These are phyloP conservation scores for Alternaria arborescens DNA, from an alignment of 2,329 filamentous ascomycete genomes.

Conservation along the genomic window DNA sequence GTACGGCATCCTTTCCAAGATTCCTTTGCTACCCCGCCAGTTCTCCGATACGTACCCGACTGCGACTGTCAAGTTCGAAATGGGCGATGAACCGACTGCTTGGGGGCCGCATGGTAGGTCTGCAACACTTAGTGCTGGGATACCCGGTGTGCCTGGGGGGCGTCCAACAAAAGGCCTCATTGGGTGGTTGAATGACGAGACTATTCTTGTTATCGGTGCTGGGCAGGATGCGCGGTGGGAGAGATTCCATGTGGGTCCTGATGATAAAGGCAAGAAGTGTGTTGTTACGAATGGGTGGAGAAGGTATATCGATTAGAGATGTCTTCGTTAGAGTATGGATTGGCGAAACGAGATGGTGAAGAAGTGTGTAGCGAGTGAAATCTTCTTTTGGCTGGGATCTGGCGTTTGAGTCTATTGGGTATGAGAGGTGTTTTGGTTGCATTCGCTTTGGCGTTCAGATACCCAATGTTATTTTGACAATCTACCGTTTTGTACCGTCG, in stretches of 20 bases:
- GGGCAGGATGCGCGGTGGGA: slow-evolving; percentile 87
- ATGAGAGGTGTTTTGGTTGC: neutral
- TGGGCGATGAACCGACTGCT: slow-evolving; percentile 72
- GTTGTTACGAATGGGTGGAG: slow-evolving; percentile 11
- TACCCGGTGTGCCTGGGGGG: slow-evolving; percentile 62
- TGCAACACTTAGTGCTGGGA: slow-evolving; percentile 54
- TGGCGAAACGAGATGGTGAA: neutral
- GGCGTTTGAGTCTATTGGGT: neutral
- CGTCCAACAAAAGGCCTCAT: slow-evolving; percentile 81
- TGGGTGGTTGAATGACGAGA: slow-evolving; percentile 81
- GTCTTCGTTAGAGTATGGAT: no score
- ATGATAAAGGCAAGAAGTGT: slow-evolving; percentile 65
- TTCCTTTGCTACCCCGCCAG: slow-evolving; percentile 83
- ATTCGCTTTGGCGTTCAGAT: neutral
- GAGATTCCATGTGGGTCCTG: slow-evolving; percentile 66
- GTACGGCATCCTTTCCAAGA: slow-evolving; percentile 84
- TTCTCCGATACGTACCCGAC: slow-evolving; percentile 93
- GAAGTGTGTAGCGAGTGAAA: neutral
- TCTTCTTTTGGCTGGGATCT: neutral
- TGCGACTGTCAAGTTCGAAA: slow-evolving; percentile 80
- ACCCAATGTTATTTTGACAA: neutral
- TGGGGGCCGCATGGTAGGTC: slow-evolving; percentile 43
- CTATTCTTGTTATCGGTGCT: slow-evolving; percentile 78
- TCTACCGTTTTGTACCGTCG: no score
- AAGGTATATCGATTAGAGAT: slow-evolving; percentile 13